These are phyloP conservation scores for Hygrocybe punicea DNA, from an alignment of 768 basidiomycete genomes.

Conservation along the genomic window DNA sequence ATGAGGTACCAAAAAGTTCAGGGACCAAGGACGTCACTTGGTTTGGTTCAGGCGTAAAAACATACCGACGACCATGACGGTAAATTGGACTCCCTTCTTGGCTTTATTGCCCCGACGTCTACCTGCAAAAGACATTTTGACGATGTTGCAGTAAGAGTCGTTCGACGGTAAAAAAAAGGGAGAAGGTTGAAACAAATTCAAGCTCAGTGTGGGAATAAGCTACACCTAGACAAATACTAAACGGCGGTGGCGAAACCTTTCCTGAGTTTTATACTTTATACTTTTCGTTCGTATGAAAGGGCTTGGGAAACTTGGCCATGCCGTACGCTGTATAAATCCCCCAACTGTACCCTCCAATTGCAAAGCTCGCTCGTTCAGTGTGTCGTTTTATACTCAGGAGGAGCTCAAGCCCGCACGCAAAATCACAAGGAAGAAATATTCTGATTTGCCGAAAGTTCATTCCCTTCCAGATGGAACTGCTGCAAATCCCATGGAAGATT, in stretches of 20 bases:
- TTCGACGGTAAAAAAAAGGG: constrained; percentile 33
- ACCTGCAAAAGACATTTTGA: constrained; percentile 77
- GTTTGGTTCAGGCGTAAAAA: constrained; percentile 10
- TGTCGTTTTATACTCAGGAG: not conserved
- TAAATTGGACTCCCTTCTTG: constrained; percentile 99
- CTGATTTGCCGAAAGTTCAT: constrained; percentile 55
- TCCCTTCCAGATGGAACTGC: constrained; percentile 42
- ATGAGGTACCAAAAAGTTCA: constrained; percentile 8
- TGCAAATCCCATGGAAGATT: constrained; percentile 43
- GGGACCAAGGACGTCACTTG: constrained; percentile 13
- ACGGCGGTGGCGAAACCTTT: no score
- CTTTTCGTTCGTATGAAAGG: constrained; percentile 29
- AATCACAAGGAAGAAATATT: constrained; percentile 49
- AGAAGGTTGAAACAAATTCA: constrained; percentile 33
- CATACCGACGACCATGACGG: constrained; percentile 95
- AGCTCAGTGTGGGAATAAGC: constrained; percentile 38
- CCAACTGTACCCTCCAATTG: not conserved
- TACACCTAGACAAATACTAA: no score
- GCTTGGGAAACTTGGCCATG: constrained; percentile 10
- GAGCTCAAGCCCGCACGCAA: constrained; percentile 8
- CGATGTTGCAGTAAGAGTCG: constrained; percentile 22
- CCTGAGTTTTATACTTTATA: not conserved
- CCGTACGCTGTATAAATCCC: constrained; percentile 5
- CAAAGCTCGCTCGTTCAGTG: constrained; percentile 1
- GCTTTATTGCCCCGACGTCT: constrained; percentile 90